Evolutionary conservation across 352 stramenopile species (phyloP).

Genomic region (Globisporangium acanthophoron): DNA sequence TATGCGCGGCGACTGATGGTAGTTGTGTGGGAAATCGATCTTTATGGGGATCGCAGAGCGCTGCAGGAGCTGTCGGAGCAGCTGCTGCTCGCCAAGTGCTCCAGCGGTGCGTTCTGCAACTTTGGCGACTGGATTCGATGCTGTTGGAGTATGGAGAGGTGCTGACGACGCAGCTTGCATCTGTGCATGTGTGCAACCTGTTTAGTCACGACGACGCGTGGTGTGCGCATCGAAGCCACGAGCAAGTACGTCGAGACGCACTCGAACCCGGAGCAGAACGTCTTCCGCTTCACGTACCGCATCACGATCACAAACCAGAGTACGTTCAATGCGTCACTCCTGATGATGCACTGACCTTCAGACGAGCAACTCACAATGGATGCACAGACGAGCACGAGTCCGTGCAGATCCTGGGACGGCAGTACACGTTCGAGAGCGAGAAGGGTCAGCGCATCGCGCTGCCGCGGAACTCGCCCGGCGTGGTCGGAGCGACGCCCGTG

Average conservation of each 20-base stretch:
- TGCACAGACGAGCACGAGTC: slow-evolving; percentile 33
- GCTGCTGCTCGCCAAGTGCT: slow-evolving; percentile 58
- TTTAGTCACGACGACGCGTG: slow-evolving; percentile 59
- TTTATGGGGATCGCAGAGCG: slow-evolving; percentile 18
- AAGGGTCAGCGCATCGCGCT: slow-evolving; percentile 53
- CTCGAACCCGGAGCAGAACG: slow-evolving; percentile 40
- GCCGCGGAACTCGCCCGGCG: slow-evolving; percentile 55
- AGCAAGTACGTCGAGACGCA: slow-evolving; percentile 59
- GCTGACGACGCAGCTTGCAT: background rate
- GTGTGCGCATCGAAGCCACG: slow-evolving; percentile 67
- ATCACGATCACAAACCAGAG: slow-evolving; percentile 76
- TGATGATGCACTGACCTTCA: too few species aligned
- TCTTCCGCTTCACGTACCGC: slow-evolving; percentile 75
- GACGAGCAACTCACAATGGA: background rate
- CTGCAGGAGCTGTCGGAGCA: slow-evolving; percentile 65
- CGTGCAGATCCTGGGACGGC: slow-evolving; percentile 65
- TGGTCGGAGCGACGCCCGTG: slow-evolving; percentile 63
- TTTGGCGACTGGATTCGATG: background rate
- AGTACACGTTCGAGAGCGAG: slow-evolving; percentile 76
- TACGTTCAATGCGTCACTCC: slow-evolving; percentile 13
- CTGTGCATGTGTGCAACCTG: background rate
- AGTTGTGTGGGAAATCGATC: too few species aligned
- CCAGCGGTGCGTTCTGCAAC: slow-evolving; percentile 36
- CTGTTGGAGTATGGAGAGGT: background rate
- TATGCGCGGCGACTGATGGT: background rate